Conservation (phyloP, 768 basidiomycete genomes). For the Lentinula sp. region DNA sequence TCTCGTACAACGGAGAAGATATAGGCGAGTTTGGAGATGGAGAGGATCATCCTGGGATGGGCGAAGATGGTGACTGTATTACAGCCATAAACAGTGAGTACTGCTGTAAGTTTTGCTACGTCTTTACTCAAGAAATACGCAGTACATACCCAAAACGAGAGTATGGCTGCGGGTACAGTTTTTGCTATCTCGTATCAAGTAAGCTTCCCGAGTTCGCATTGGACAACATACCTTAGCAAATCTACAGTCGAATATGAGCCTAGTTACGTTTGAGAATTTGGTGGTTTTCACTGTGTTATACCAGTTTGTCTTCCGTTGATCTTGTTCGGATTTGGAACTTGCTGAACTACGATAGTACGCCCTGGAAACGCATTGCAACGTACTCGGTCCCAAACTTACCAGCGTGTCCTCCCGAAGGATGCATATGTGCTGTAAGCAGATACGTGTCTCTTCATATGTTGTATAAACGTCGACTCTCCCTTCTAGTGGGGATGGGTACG, state of each 20-base stretch:
- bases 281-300: slow-evolving; percentile 37
- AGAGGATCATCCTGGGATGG: slow-evolving; percentile 25
- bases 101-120: background rate
- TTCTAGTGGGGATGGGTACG: slow-evolving; percentile 40
- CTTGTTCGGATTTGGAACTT: background rate
- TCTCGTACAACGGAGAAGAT: slow-evolving; percentile 24
- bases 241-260: slow-evolving; percentile 26
- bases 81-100: slow-evolving; percentile 28
- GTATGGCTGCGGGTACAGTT: slow-evolving; percentile 39
- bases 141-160: slow-evolving; percentile 42
- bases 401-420: slow-evolving; percentile 35
- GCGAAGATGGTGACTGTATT: slow-evolving; percentile 27
- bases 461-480: background rate
- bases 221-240: background rate
- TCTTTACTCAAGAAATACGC: background rate
- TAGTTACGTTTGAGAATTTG: slow-evolving; percentile 36
- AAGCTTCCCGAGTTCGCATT: background rate
- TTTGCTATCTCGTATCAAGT: slow-evolving; percentile 40
- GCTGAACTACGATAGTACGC: slow-evolving; percentile 23
- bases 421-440: slow-evolving; percentile 34
- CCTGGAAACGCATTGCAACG: slow-evolving; percentile 36
- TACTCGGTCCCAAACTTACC: slow-evolving; percentile 37
- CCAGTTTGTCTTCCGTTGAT: slow-evolving; percentile 21
- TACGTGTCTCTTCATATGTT: background rate
- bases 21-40: slow-evolving; percentile 27